These are phyloP conservation scores for Colletotrichum echinochloae DNA, from an alignment of 2,329 filamentous ascomycete species.

Conservation along the genomic window DNA sequence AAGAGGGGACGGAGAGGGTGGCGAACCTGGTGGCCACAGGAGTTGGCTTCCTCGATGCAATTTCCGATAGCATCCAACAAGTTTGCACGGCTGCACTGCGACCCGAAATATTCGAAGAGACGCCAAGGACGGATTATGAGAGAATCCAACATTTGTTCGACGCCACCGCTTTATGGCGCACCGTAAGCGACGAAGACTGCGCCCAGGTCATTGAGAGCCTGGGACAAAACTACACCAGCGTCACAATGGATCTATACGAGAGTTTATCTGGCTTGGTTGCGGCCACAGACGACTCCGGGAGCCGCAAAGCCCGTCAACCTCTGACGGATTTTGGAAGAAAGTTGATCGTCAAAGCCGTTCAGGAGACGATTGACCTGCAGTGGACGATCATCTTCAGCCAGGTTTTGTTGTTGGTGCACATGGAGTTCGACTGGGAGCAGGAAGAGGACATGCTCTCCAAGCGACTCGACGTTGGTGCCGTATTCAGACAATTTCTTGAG, in stretches of 20 bases:
- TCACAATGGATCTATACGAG: constrained; percentile 66
- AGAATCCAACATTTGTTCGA: constrained; percentile 84
- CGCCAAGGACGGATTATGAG: constrained; percentile 76
- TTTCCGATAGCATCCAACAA: constrained; percentile 77
- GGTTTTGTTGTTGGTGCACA: constrained; percentile 84
- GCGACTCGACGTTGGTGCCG: constrained; percentile 73
- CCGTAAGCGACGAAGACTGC: constrained; percentile 86
- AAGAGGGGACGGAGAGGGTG: constrained; percentile 64
- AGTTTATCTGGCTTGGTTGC: constrained; percentile 62
- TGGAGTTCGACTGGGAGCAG: constrained; percentile 84
- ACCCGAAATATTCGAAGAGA: constrained; percentile 80
- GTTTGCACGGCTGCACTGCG: constrained; percentile 76
- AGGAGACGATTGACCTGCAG: constrained; percentile 81
- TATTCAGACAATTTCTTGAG: constrained; percentile 78
- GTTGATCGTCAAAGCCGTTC: constrained; percentile 79
- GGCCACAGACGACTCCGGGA: constrained; percentile 56
- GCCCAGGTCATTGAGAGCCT: constrained; percentile 76
- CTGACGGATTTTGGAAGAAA: constrained; percentile 83
- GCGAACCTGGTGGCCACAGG: constrained; percentile 77
- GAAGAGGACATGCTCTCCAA: constrained; percentile 74
- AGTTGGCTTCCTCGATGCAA: constrained; percentile 74
- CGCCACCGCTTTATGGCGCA: constrained; percentile 80
- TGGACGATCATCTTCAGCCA: constrained; percentile 84
- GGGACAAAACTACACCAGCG: constrained; percentile 72
- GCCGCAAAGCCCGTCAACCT: constrained; percentile 60